These are phyloP conservation scores for Trichosporon sp. DNA, from an alignment of 1,284 basidiomycete genomes.

Conservation along the genomic window DNA sequence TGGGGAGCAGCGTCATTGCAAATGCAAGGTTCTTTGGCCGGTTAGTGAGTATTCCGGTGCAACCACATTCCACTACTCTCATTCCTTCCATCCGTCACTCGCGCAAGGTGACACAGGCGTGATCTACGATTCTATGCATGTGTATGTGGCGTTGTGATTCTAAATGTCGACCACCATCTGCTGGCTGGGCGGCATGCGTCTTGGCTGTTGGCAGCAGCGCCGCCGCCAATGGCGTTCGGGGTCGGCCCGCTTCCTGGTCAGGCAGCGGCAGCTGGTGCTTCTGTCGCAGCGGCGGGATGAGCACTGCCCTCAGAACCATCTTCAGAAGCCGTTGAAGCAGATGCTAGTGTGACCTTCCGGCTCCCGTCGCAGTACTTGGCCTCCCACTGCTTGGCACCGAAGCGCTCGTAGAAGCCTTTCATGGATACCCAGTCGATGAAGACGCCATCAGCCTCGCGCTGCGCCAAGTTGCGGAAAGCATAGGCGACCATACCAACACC, in stretches of 20 bases:
- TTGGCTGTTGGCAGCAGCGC: no score
- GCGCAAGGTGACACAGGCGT: no score
- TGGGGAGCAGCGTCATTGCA: no score
- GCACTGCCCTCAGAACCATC: no score
- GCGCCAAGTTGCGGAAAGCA: slow-evolving; percentile 27
- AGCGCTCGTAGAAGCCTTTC: slow-evolving; percentile 37
- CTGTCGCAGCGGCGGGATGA: no score
- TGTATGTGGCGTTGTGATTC: neutral
- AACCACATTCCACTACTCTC: no score
- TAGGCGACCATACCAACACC: slow-evolving; percentile 35
- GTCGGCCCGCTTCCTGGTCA: no score
- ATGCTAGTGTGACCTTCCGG: neutral
- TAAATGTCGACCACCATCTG: neutral
- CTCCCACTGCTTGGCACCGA: slow-evolving; percentile 34
- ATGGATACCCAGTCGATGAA: slow-evolving; percentile 42
- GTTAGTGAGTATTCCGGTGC: no score
- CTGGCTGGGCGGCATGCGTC: neutral
- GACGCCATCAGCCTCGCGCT: slow-evolving; percentile 36
- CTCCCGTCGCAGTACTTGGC: slow-evolving; percentile 25
- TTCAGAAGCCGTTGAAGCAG: neutral
- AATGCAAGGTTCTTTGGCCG: no score
- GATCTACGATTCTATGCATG: neutral
- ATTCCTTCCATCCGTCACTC: no score
- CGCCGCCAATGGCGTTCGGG: no score
- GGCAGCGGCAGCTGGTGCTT: no score